Base-by-base conservation (phyloP, 2,329 filamentous ascomycete genomes). In the Coniochaeta sp. region DNA sequence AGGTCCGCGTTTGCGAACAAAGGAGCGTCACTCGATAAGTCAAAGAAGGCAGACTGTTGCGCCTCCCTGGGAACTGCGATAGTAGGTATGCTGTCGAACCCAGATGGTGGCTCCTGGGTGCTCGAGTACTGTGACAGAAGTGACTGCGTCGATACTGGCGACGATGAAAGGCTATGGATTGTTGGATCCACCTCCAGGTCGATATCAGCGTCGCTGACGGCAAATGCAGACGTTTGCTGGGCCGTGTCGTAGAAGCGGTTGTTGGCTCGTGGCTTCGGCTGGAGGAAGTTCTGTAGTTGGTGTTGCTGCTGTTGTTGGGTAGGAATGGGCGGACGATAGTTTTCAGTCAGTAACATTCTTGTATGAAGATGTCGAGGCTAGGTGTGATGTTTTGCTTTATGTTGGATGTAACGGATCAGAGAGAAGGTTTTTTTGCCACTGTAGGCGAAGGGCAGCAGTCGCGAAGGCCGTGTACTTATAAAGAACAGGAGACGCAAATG, bases 71-170 rank as follows among this genome's bases (percentile, higher is more conserved):
- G 65, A 34, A 63, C 61, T 55, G 61, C 60, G 38, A 68, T 67
- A 28, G 70, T 67, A n/a, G 72, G 68, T 38, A 72, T 64, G 61
- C 68, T 71, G 61, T 74, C 70, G 59, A 75, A 68, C 34, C 71
- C 67, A 11, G 72, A 70, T 60, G 73, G 64, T 61, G 64, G 64
- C 17, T 61, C 57, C 38, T 56, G 60, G 57, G 62, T 34, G 40
- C 59, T 59, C 56, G 67, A 66, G 59, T 62, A 66, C 38, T 65
- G 66, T 11, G 66, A 68, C 31, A 65, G 63, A 16, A 66, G 38
- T 38, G 68, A 70, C 56, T 70, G 70, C 2, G 66, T 66, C 44
- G 70, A 69, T 47, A 63, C 59, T 9, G 71, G 68, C 16, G 72
- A 72, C 12, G 70, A 71, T 1, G 70, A 66, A 57, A 66, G 38